A percentile compares a stretch with the other conserved stretches of the same genome.
phyloP scores from a whole-genome alignment of 306 rosid genomes.

The Dryas drummondii region DNA sequence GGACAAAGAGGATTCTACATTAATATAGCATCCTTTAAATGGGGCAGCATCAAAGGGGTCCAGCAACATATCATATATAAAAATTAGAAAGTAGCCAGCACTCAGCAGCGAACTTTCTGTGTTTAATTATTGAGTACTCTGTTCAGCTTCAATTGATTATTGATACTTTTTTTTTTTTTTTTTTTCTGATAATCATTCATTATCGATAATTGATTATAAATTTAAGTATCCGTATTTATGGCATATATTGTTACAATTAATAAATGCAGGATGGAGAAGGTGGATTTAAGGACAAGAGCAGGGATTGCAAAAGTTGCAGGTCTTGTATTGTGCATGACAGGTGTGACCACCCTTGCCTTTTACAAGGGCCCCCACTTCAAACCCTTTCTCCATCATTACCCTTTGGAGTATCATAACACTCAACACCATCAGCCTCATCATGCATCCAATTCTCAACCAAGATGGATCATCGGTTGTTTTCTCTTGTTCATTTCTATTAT shows the following conservation, averaged over 20 bases:
- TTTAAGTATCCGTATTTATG: no score
- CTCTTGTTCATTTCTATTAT: constrained; percentile 34
- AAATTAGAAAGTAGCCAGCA: no score
- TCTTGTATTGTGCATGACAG: constrained; percentile 43
- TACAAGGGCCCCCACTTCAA: constrained; percentile 56
- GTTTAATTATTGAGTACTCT: no score
- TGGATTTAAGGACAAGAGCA: constrained; percentile 37
- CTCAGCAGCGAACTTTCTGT: no score
- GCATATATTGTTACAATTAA: no score
- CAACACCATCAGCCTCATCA: constrained; percentile 30
- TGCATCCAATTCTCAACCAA: constrained; percentile 20
- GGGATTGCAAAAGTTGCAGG: constrained; percentile 59
- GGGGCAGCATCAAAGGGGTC: no score
- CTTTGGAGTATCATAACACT: constrained; percentile 17
- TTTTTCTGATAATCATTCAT: background rate
- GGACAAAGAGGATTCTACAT: no score
- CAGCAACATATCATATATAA: no score
- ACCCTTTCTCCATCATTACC: constrained; percentile 22
- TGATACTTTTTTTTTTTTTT: no score
- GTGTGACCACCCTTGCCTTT: constrained; percentile 53
- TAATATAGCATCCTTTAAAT: no score
- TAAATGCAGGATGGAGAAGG: constrained; percentile 52
- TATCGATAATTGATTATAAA: background rate
- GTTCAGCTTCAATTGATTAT: no score
- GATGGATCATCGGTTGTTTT: constrained; percentile 58